phyloP scores from a whole-genome alignment of 306 rosid species.

The Begonia fuchsioides region DNA sequence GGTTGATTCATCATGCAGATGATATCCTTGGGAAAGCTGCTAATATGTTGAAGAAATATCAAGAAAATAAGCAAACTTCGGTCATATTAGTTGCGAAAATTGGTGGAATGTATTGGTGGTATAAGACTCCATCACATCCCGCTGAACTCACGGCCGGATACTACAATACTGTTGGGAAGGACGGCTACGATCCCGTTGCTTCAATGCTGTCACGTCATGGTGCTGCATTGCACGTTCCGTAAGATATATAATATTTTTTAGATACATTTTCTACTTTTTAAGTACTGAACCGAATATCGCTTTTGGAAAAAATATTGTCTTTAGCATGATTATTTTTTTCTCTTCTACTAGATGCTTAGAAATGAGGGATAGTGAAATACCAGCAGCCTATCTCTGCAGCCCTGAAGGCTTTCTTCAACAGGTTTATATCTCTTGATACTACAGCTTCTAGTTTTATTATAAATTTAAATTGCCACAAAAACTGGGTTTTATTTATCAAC shows the following conservation, averaged over 20 bases:
- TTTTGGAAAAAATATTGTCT: background rate
- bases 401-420: constrained; percentile 25
- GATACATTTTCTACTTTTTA: background rate
- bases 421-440: constrained; percentile 6
- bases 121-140: constrained; percentile 16
- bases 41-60: constrained; percentile 16
- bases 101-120: constrained; percentile 28
- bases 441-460: too few species aligned
- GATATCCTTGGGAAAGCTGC: constrained; percentile 26
- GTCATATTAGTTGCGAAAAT: constrained; percentile 22
- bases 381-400: constrained; percentile 14
- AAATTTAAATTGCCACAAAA: too few species aligned
- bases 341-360: constrained; percentile 19
- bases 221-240: constrained; percentile 21
- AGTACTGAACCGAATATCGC: background rate
- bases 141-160: constrained; percentile 31
- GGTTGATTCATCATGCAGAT: constrained; percentile 25
- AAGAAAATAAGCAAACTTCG: constrained; percentile 7
- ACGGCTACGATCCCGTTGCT: constrained; percentile 24
- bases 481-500: too few species aligned
- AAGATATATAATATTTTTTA: constrained; percentile 13
- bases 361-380: constrained; percentile 18
- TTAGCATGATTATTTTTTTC: constrained; percentile 6
- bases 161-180: constrained; percentile 17
- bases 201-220: constrained; percentile 23